Evolutionary conservation across 2,329 filamentous ascomycete species (phyloP), one percentile per base, ranked within the genome.

Genomic region (Beauveria australis): DNA sequence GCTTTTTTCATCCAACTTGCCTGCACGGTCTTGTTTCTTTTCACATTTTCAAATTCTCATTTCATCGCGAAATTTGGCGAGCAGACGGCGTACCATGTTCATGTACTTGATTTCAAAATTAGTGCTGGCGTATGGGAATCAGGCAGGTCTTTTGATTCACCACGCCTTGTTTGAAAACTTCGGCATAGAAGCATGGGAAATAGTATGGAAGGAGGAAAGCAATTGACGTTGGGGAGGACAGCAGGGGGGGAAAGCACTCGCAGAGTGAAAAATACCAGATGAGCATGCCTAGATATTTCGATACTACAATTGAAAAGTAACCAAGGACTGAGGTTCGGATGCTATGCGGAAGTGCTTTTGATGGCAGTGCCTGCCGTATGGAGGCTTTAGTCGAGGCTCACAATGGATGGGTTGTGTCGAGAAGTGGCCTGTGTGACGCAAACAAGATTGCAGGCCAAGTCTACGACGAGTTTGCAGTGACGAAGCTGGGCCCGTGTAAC

Each of bases 111-210:
- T 55, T 60, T 60, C 37, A 26, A 58, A 51, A 37, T 30, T 49
- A 44, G 44, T 33, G 64, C 65, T 52, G 64, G 64, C 61, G 64
- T 62, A 64, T 47, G 56, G 61, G 63, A 66, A 71, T 71, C 66
- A 59, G 70, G 71, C 71, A 70, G 71, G 72, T 63, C 67, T 71
- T 59, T 69, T 68, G 71, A 70, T 72, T 67, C 67, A 63, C 62
- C 53, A 59, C 40, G 37, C 43, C 40, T 58, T 48, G 40, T 47
- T 54, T 63, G 37, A 59, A n/a, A 41, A 61, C 60, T 59, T 65
- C 55, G 60, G 59, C 55, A 61, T 62, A 46, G 49, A 6, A 43
- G 49, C 41, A 10, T n/a, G 24, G 16, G 24, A 44, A 53, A 40
- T 53, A 59, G 48, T 33, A 44, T 53, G 37, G 16, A 28, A 46